Evolutionary conservation across 768 basidiomycete genomes (phyloP), one percentile per base, ranked within the genome.

Genomic region (Gymnopilus dilepis): DNA sequence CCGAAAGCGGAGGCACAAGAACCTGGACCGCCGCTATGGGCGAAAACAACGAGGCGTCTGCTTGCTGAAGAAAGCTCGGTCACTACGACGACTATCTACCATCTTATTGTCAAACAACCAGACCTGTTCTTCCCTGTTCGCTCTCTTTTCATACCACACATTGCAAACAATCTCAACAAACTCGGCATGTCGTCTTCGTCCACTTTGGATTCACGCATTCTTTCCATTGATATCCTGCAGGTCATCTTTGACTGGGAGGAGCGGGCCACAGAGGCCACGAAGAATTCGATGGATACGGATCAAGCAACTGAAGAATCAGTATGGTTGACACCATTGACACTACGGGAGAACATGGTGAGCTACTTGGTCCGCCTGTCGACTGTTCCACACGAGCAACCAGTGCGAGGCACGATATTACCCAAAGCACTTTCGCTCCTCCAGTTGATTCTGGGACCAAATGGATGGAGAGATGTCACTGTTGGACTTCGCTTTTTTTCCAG

Each of bases 171-270:
- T 9, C 80, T 99, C 64, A 84, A 84, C 56, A 96, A 95, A 73
- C 82, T 99, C 6, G 95, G 95, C n/a, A 84, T 96, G 70, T 84
- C 87, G 17, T 75, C 84, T 3, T 80, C 83, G 4, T 85, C 93
- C 11, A 90, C 86, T 8, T 70, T 82, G 22, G 97, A 99, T 67
- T 89, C 92, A 6, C 87, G 95, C n/a, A 76, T 88, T 21, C 77
- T 99, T 41, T 93, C 94, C 21, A 85, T 98, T 59, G 97, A 99
- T 61, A 86, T 96, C 34, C 81, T 96, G 13, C 95, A 97, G 72
- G 87, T 95, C 40, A 90, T 99, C 34, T 93, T 95, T 70, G 85
- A 88, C 41, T 99, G 97, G 97, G 97, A 99, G 73, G 88, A 92
- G 74, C 84, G 84, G 74, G 82, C 82, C 61, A 76, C 69, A 7